Evolutionary conservation across 768 basidiomycete species (phyloP), one percentile per base, ranked within the genome.

Genomic region (Termitomyces sp.): DNA sequence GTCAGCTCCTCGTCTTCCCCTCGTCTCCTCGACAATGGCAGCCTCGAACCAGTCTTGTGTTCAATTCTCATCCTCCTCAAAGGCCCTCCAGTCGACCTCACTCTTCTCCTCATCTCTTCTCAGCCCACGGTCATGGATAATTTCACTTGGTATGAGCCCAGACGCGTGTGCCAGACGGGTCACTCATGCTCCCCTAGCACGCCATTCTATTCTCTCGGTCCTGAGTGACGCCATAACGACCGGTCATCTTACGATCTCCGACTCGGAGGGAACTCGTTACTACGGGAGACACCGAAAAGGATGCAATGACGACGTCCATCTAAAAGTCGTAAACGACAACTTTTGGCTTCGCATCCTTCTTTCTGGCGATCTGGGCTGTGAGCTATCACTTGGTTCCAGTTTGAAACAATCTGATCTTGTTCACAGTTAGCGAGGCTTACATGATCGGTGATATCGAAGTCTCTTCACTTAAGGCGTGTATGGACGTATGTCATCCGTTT

Each of bases 391-490:
- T 50, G 43, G 30, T 47, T 43, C 49, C 49, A n/a, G 50, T 32
- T 55, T 23, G 52, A 60, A 47, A 56, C 55, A 62, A 65, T 41
- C 16, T 47, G 5, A 61, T 65, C 59, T 60, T 63, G 58, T 58
- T 38, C n/a, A 60, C 64, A 88, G 86, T 88, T 74, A 87, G 86
- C 69, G 86, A 88, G 77, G 86, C 85, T 3, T 88, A 85, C 70
- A 87, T 88, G 86, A 77, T 87, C 69, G 86, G 86, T 55, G 86
- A 88, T 61, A 75, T 87, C 38, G 76, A 87, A 64, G 83, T 86
- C 7, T 79, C 78, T 60, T 78, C 77, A 64, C 80, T 87, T 61
- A 84, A 82, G 67, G 75, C 77, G 23, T 77, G 79, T 38, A 86
- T 87, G 86, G 77, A 85, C 66, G 86, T 86, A 69, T 60, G 85